A percentile compares a stretch with the other conserved stretches of the same genome.
phyloP scores from a whole-genome alignment of 257 asterid species.

The Solanum appendiculatum region DNA sequence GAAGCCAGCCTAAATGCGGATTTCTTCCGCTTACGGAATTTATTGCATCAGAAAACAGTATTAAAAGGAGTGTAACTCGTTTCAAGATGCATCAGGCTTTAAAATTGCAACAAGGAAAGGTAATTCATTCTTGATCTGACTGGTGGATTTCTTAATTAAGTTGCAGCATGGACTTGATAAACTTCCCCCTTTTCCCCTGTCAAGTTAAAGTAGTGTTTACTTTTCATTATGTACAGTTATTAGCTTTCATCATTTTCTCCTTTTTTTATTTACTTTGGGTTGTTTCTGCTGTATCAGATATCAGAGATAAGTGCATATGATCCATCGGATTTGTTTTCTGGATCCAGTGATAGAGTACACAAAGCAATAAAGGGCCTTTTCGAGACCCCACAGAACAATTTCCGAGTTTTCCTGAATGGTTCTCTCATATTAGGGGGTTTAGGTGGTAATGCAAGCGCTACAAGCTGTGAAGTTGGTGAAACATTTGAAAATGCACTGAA shows the following conservation, averaged over 20 bases:
- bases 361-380: conserved; percentile 61
- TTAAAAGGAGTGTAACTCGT: conserved; percentile 62
- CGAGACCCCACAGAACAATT: conserved; percentile 83
- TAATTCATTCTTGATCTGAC: neutral
- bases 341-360: conserved; percentile 60
- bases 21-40: conserved; percentile 73
- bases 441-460: conserved; percentile 49
- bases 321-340: conserved; percentile 86
- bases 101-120: conserved; percentile 65
- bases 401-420: conserved; percentile 88
- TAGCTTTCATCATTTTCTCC: neutral
- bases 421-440: conserved; percentile 63
- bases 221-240: neutral
- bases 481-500: conserved; percentile 59
- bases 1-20: conserved; percentile 86
- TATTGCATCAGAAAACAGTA: conserved; percentile 53
- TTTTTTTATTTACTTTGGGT: neutral
- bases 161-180: neutral
- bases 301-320: conserved; percentile 71
- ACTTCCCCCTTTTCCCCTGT: neutral
- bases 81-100: conserved; percentile 89
- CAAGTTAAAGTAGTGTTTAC: neutral
- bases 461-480: conserved; percentile 24
- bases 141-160: neutral
- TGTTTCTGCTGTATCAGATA: conserved; percentile 33